Conservation (phyloP, 2,329 filamentous ascomycete species). For the Nothopassalora personata region DNA sequence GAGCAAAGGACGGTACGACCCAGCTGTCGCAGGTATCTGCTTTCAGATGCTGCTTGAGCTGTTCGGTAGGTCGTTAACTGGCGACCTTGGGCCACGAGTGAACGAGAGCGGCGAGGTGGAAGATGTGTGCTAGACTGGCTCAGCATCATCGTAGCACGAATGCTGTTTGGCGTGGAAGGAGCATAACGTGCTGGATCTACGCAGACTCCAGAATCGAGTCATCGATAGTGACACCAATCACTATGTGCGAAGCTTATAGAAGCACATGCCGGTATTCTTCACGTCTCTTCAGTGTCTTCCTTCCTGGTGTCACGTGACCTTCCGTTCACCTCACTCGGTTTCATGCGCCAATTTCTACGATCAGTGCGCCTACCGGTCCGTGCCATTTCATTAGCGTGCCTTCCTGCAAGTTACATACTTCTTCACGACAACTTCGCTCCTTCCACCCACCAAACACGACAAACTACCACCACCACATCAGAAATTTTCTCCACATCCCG, state of each 20-base stretch:
- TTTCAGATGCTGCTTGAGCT: conserved; percentile 86
- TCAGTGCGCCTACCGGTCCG: background rate
- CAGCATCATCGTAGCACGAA: background rate
- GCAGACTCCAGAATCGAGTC: background rate
- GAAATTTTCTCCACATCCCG: background rate
- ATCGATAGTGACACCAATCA: background rate
- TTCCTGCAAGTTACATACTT: background rate
- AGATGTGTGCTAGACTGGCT: conserved; percentile 33
- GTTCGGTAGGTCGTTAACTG: conserved; percentile 71
- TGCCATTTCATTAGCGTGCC: background rate
- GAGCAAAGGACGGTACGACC: conserved; percentile 86
- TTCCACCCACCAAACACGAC: background rate
- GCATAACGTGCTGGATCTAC: background rate
- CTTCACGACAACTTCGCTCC: background rate
- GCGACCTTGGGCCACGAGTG: conserved; percentile 67
- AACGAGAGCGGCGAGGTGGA: conserved; percentile 42
- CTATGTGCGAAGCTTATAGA: background rate
- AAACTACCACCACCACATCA: background rate
- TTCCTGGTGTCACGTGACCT: background rate
- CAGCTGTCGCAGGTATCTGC: conserved; percentile 77
- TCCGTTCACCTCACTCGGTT: background rate
- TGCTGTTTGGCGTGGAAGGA: background rate
- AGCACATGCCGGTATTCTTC: background rate
- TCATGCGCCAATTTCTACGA: background rate
- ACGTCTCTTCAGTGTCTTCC: background rate